These are phyloP conservation scores for Apiospora saccharicola DNA, from an alignment of 2,329 filamentous ascomycete genomes.

Conservation along the genomic window DNA sequence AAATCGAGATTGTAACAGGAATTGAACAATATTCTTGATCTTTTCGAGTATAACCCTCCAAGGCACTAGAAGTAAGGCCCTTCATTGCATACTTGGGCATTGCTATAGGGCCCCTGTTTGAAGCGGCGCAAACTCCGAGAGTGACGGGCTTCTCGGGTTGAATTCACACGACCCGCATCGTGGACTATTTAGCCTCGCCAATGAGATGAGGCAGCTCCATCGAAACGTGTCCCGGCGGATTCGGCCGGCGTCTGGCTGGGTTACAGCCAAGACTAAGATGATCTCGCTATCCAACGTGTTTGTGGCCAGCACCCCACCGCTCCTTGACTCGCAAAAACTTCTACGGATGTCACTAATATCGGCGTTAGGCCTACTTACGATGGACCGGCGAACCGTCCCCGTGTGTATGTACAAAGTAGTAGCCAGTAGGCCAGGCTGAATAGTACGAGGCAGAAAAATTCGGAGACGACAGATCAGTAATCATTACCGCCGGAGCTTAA, in stretches of 20 bases:
- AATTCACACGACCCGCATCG: constrained; percentile 20
- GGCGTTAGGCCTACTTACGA: constrained; percentile 12
- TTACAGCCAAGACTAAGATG: constrained; percentile 19
- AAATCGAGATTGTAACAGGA: neutral
- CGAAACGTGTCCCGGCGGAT: constrained; percentile 19
- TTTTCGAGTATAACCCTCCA: neutral
- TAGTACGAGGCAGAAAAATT: neutral
- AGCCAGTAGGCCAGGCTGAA: neutral
- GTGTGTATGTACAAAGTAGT: neutral
- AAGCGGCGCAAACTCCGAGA: constrained; percentile 17
- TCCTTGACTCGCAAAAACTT: constrained; percentile 20
- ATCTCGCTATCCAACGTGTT: neutral
- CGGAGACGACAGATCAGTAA: neutral
- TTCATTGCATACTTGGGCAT: neutral
- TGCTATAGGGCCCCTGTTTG: constrained; percentile 1
- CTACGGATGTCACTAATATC: neutral
- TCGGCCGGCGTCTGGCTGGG: neutral
- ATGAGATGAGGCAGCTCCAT: constrained; percentile 10
- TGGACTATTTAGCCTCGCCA: constrained; percentile 17
- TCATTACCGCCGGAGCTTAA: neutral
- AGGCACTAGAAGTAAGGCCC: neutral
- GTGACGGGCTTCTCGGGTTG: constrained; percentile 15
- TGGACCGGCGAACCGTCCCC: neutral
- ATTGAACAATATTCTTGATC: neutral
- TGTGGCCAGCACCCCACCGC: neutral